phyloP scores from a whole-genome alignment of 192 early-diverging fungal species.

The Jimgerdemannia lactiflua region DNA sequence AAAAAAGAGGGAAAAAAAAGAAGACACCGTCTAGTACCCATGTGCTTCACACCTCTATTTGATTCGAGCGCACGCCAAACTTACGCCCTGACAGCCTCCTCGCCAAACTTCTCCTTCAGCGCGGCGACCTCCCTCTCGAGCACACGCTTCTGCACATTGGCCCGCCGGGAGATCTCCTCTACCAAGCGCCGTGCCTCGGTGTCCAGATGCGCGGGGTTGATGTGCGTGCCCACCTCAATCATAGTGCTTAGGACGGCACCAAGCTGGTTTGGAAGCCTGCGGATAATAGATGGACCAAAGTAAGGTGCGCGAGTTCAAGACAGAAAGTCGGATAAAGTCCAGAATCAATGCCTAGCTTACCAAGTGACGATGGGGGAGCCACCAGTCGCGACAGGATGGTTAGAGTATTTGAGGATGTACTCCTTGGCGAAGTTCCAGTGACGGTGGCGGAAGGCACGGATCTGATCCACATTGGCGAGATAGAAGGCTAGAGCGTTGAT shows the following conservation, averaged over 20 bases:
- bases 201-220: constrained; percentile 54
- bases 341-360: constrained; percentile 8
- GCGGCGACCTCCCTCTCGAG: constrained; percentile 62
- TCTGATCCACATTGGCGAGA: constrained; percentile 78
- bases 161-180: constrained; percentile 56
- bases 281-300: constrained; percentile 45
- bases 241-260: constrained; percentile 59
- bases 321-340: constrained; percentile 40
- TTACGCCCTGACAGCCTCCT: background rate
- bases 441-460: constrained; percentile 78
- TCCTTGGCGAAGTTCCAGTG: constrained; percentile 91
- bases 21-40: background rate
- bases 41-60: too few species aligned
- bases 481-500: constrained; percentile 46
- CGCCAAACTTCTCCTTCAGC: constrained; percentile 30
- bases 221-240: constrained; percentile 50
- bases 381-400: constrained; percentile 73
- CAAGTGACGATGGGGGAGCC: constrained; percentile 64
- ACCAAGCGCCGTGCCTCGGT: constrained; percentile 55
- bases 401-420: constrained; percentile 77
- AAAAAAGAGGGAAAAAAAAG: background rate
- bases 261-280: constrained; percentile 73
- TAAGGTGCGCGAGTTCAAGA: constrained; percentile 25
- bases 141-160: constrained; percentile 59
- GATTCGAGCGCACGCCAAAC: too few species aligned